phyloP scores from a whole-genome alignment of 768 basidiomycete species.

The Trichaptum fuscoviolaceum region DNA sequence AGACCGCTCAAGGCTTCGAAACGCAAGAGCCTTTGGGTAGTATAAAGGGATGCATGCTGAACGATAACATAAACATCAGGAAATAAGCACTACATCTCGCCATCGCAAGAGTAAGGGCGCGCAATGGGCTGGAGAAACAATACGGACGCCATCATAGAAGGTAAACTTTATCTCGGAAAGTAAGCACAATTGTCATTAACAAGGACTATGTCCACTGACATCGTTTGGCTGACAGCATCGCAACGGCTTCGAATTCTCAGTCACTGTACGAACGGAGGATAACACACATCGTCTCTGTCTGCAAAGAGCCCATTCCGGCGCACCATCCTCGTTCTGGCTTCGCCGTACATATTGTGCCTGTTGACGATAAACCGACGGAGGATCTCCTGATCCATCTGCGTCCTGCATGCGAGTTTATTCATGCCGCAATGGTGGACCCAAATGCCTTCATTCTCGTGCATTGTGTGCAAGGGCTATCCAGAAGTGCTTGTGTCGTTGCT shows the following conservation, averaged over 20 bases:
- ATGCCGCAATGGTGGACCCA: conserved; percentile 43
- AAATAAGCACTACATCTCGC: neutral
- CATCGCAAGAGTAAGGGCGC: neutral
- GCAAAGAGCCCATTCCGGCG: conserved; percentile 64
- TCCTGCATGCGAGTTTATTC: conserved; percentile 61
- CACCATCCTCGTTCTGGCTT: conserved; percentile 67
- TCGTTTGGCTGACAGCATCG: conserved; percentile 38
- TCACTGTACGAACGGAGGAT: conserved; percentile 69
- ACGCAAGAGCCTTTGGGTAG: too few relatives aligned
- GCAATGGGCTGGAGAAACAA: conserved; percentile 51
- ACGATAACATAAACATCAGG: too few relatives aligned
- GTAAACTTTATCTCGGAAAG: conserved; percentile 70
- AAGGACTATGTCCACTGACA: neutral
- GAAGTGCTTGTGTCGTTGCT: conserved; percentile 65
- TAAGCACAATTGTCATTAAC: conserved; percentile 31
- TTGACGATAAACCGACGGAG: conserved; percentile 65
- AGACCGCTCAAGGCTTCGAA: too few relatives aligned
- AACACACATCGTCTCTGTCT: conserved; percentile 77
- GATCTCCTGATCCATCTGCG: conserved; percentile 65
- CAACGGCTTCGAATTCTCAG: conserved; percentile 65
- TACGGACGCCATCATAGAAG: conserved; percentile 58
- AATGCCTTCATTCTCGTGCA: conserved; percentile 66
- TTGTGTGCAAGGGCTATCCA: conserved; percentile 59
- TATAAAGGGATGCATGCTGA: too few relatives aligned
- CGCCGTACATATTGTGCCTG: conserved; percentile 61